Conservation (phyloP, 1,139 yeast species). For the Kazachstania sp. region DNA sequence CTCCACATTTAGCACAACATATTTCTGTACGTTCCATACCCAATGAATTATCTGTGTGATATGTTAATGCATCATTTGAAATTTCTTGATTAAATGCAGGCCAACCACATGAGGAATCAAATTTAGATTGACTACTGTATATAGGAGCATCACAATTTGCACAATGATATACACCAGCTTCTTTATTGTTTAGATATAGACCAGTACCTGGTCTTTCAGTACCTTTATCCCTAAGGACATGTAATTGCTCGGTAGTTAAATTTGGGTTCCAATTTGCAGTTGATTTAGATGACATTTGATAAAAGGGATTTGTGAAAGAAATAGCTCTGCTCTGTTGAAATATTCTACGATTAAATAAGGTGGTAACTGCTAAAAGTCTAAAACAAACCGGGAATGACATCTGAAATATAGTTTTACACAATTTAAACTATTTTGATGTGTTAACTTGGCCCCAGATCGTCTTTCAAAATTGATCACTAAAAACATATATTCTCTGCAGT, state of each 20-base stretch:
- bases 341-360: not conserved
- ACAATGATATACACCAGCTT: constrained; percentile 63
- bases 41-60: constrained; percentile 48
- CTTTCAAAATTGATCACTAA: too few relatives aligned
- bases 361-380: too few relatives aligned
- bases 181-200: constrained; percentile 43
- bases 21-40: constrained; percentile 87
- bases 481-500: too few relatives aligned
- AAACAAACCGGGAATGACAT: too few relatives aligned
- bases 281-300: constrained; percentile 22
- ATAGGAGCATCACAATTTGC: constrained; percentile 79
- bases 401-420: too few relatives aligned
- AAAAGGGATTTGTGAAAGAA: constrained; percentile 2
- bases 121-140: constrained; percentile 72
- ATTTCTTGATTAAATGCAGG: constrained; percentile 90
- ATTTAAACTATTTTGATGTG: too few relatives aligned
- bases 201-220: constrained; percentile 85
- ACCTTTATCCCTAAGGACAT: constrained; percentile 66
- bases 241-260: constrained; percentile 68
- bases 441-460: too few relatives aligned
- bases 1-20: constrained; percentile 81
- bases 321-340: not conserved
- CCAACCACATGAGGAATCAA: constrained; percentile 94
- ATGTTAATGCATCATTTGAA: constrained; percentile 58
- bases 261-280: constrained; percentile 57